These are phyloP conservation scores for Tetrapisispora iriomotensis DNA, from an alignment of 805 yeast genomes.

Conservation along the genomic window DNA sequence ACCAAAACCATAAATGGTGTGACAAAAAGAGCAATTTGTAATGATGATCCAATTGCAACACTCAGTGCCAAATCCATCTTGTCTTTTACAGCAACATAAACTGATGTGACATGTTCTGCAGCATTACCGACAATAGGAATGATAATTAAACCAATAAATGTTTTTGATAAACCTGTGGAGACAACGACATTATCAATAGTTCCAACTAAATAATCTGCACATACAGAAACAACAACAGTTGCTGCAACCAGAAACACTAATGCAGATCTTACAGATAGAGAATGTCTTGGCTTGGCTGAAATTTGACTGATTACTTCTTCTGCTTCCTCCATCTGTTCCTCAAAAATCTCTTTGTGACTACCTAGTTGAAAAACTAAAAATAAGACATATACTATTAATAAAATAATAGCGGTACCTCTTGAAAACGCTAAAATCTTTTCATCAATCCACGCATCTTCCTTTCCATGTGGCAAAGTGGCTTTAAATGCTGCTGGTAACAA, in stretches of 20 bases:
- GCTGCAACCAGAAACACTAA: slow-evolving; percentile 45
- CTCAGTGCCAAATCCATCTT: slow-evolving; percentile 97
- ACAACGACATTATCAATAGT: slow-evolving; percentile 85
- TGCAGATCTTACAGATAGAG: slow-evolving; percentile 46
- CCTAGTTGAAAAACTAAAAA: slow-evolving; percentile 81
- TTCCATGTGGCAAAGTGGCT: slow-evolving; percentile 50
- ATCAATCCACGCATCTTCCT: slow-evolving; percentile 29
- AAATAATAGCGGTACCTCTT: slow-evolving; percentile 74
- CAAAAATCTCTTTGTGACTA: slow-evolving; percentile 74
- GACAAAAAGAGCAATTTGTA: slow-evolving; percentile 90
- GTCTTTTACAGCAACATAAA: slow-evolving; percentile 87
- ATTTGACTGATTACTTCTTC: slow-evolving; percentile 26
- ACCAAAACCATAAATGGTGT: slow-evolving; percentile 90
- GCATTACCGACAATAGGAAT: slow-evolving; percentile 98
- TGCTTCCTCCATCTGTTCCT: slow-evolving; percentile 37
- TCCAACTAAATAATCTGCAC: slow-evolving; percentile 91
- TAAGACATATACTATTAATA: slow-evolving; percentile 66
- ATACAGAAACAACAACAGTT: slow-evolving; percentile 73
- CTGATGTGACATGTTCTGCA: slow-evolving; percentile 96
- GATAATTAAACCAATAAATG: slow-evolving; percentile 87
- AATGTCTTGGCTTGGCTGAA: slow-evolving; percentile 16
- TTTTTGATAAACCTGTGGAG: slow-evolving; percentile 78
- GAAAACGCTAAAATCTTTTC: slow-evolving; percentile 58
- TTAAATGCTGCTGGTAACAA: slow-evolving; percentile 95
- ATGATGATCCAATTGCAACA: slow-evolving; percentile 91